phyloP scores from a whole-genome alignment of 1,284 basidiomycete genomes.

The Cryptococcus sp. region DNA sequence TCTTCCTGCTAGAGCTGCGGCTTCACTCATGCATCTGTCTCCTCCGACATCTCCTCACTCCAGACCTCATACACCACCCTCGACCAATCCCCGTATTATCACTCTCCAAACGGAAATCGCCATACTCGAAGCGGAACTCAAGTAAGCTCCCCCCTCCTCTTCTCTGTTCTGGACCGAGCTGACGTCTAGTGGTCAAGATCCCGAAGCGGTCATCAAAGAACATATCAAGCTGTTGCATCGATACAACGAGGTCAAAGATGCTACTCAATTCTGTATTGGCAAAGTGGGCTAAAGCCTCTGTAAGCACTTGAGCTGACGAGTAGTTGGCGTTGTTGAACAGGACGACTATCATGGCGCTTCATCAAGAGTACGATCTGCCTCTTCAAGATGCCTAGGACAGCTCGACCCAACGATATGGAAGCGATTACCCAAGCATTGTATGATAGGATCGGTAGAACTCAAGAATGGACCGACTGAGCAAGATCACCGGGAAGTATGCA shows the following conservation, averaged over 20 bases:
- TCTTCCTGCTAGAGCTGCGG: too few relatives aligned
- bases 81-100: neutral
- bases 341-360: slow-evolving; percentile 35
- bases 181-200: slow-evolving; percentile 22
- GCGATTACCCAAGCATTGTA: too few relatives aligned
- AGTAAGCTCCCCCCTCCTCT: slow-evolving; percentile 10
- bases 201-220: slow-evolving; percentile 29
- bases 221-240: slow-evolving; percentile 43
- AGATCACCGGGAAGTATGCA: too few relatives aligned
- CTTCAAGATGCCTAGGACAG: slow-evolving; percentile 21
- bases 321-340: slow-evolving; percentile 39
- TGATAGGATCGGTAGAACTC: too few relatives aligned
- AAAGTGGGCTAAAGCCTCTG: slow-evolving; percentile 16
- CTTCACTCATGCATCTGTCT: too few relatives aligned
- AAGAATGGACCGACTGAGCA: too few relatives aligned
- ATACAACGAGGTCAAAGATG: slow-evolving; percentile 48
- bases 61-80: too few relatives aligned
- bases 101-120: neutral
- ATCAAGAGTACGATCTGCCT: slow-evolving; percentile 36
- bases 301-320: neutral
- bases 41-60: too few relatives aligned
- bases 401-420: too few relatives aligned
- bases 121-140: slow-evolving; percentile 12
- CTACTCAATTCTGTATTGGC: slow-evolving; percentile 40
- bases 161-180: neutral